A percentile compares a stretch with the other conserved stretches of the same genome.
Evolutionary conservation across 768 basidiomycete species (phyloP).

Genomic region (Baorangia bicolor): DNA sequence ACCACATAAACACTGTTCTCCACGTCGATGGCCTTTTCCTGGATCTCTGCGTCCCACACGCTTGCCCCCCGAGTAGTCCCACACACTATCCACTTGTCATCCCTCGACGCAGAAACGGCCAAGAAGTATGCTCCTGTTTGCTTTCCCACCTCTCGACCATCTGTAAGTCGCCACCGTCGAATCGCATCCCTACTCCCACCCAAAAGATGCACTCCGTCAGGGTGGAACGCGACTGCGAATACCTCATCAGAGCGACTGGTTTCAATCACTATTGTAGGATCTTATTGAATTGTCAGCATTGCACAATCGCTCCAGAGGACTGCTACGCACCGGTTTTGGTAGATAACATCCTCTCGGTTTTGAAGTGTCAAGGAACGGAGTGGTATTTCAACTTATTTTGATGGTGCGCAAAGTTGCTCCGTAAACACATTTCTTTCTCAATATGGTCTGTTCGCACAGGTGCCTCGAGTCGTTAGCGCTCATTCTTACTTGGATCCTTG

Average conservation of each 20-base stretch:
- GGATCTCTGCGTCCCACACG: neutral
- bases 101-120: neutral
- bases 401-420: neutral
- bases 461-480: neutral
- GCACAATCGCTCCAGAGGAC: neutral
- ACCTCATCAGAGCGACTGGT: neutral
- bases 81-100: neutral
- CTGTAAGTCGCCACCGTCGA: neutral
- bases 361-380: too few relatives aligned
- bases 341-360: neutral
- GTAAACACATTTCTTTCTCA: neutral
- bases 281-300: neutral
- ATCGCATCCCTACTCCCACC: neutral
- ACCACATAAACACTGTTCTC: rapidly evolving
- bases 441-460: too few relatives aligned
- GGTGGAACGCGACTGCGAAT: neutral
- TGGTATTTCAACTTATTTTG: neutral
- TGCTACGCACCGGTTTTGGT: neutral
- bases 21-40: neutral
- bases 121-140: too few relatives aligned
- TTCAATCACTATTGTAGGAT: neutral
- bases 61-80: neutral
- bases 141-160: neutral
- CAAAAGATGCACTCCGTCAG: neutral
- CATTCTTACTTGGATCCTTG: too few relatives aligned